Conservation (phyloP, 305 asterid genomes). For the Salvia sclarea region DNA sequence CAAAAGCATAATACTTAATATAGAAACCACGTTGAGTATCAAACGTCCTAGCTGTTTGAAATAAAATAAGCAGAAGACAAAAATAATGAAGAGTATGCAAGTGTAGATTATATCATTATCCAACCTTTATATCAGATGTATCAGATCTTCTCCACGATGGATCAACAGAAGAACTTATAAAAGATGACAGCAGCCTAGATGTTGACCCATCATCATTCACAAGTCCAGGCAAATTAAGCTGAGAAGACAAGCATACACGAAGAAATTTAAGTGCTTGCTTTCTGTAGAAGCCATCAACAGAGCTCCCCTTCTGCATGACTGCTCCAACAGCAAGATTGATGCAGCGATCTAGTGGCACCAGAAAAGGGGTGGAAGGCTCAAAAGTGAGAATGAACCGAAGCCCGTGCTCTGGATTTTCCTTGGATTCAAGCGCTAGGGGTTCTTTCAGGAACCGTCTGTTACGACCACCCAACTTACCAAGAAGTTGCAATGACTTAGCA, state of each 20-base stretch:
- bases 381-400: slow-evolving; percentile 93
- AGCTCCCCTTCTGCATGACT: slow-evolving; percentile 76
- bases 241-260: slow-evolving; percentile 95
- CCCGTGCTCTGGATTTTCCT: slow-evolving; percentile 99
- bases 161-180: slow-evolving; percentile 83
- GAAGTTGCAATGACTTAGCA: slow-evolving; percentile 90
- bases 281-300: slow-evolving; percentile 77
- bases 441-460: slow-evolving; percentile 98
- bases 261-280: slow-evolving; percentile 94
- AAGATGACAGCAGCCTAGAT: slow-evolving; percentile 66
- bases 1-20: slow-evolving; percentile 2
- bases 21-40: slow-evolving; percentile 10
- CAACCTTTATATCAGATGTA: slow-evolving; percentile 86
- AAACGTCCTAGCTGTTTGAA: slow-evolving; percentile 17
- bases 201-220: slow-evolving; percentile 75
- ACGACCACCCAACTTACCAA: slow-evolving; percentile 99
- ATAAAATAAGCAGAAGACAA: slow-evolving; percentile 8
- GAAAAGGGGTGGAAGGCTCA: slow-evolving; percentile 96
- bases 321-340: slow-evolving; percentile 97
- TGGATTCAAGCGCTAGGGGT: slow-evolving; percentile 98
- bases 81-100: slow-evolving; percentile 16
- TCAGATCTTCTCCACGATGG: slow-evolving; percentile 90
- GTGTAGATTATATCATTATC: slow-evolving; percentile 16
- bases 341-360: slow-evolving; percentile 98
- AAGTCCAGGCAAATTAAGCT: slow-evolving; percentile 94